A percentile compares a stretch with the other conserved stretches of the same genome.
phyloP scores from a whole-genome alignment of 2,329 filamentous ascomycete species.

The Aspergillus spinulosporus region DNA sequence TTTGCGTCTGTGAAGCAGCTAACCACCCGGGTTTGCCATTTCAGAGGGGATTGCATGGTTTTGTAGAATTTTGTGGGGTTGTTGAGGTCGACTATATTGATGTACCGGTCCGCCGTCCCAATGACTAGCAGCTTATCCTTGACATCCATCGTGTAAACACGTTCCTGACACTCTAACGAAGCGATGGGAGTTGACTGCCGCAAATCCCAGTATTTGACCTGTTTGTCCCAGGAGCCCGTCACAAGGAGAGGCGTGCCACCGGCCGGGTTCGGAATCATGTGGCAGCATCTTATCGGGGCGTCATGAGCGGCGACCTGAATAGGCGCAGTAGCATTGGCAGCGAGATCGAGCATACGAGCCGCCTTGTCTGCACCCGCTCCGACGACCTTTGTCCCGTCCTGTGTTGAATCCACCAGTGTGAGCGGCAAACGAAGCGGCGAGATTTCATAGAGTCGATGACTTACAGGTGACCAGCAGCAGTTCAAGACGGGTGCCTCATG shows the following conservation, averaged over 20 bases:
- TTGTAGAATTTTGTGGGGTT: slow-evolving; percentile 93
- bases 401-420: slow-evolving; percentile 4
- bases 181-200: slow-evolving; percentile 50
- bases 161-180: slow-evolving; percentile 51
- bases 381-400: slow-evolving; percentile 89
- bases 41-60: slow-evolving; percentile 89
- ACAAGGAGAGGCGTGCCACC: slow-evolving; percentile 72
- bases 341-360: slow-evolving; percentile 82
- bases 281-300: slow-evolving; percentile 73
- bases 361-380: slow-evolving; percentile 90
- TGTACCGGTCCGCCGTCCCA: slow-evolving; percentile 91
- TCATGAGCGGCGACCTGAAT: slow-evolving; percentile 82
- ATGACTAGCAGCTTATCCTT: slow-evolving; percentile 85
- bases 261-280: slow-evolving; percentile 68
- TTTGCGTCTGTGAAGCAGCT: slow-evolving; percentile 91
- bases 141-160: slow-evolving; percentile 84
- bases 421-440: slow-evolving; percentile 8
- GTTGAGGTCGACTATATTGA: slow-evolving; percentile 90
- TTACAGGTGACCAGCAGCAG: slow-evolving; percentile 84
- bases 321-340: slow-evolving; percentile 52
- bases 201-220: slow-evolving; percentile 59
- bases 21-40: slow-evolving; percentile 96
- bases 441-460: slow-evolving; percentile 27
- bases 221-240: slow-evolving; percentile 70
- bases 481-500: slow-evolving; percentile 82